Conservation (phyloP, 208 protist genomes). For the Angomonas ambiguus region DNA sequence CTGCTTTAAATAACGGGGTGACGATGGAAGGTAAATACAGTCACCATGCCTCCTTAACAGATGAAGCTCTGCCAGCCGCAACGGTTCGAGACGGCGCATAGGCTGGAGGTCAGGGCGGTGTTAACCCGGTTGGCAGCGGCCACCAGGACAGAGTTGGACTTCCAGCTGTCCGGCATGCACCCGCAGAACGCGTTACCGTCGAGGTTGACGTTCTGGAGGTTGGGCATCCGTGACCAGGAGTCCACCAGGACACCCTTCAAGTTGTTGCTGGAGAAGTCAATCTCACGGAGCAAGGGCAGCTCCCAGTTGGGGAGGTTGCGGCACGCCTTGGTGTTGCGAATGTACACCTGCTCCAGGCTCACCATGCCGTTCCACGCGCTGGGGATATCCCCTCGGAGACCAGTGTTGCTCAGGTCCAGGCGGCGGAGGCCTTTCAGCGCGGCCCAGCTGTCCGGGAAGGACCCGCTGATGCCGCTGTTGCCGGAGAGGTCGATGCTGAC, state of each 20-base stretch:
- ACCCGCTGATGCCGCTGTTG: constrained; percentile 16
- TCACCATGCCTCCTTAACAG: too few species aligned
- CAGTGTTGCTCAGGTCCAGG: constrained; percentile 22
- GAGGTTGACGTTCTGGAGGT: constrained; percentile 9
- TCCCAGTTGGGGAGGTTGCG: constrained; percentile 18
- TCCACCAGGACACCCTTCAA: neutral
- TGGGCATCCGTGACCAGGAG: neutral
- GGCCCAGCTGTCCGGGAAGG: constrained; percentile 19
- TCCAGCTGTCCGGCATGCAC: constrained; percentile 15
- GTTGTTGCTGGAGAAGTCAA: constrained; percentile 1
- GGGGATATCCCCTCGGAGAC: constrained; percentile 12
- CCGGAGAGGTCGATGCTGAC: constrained; percentile 23
- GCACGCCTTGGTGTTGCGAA: constrained; percentile 17
- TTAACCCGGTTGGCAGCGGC: too few species aligned
- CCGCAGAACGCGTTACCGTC: constrained; percentile 15
- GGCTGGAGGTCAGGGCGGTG: too few species aligned
- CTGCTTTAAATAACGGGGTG: too few species aligned
- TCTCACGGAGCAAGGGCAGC: constrained; percentile 8
- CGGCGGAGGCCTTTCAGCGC: constrained; percentile 13
- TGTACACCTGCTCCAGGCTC: constrained; percentile 11
- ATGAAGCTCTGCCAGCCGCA: too few species aligned
- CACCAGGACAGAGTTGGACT: constrained; percentile 2
- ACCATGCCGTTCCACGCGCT: constrained; percentile 19
- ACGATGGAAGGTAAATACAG: too few species aligned
- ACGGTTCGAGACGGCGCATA: too few species aligned